These are phyloP conservation scores for Nemania abortiva DNA, from an alignment of 2,329 filamentous ascomycete species.

Conservation along the genomic window DNA sequence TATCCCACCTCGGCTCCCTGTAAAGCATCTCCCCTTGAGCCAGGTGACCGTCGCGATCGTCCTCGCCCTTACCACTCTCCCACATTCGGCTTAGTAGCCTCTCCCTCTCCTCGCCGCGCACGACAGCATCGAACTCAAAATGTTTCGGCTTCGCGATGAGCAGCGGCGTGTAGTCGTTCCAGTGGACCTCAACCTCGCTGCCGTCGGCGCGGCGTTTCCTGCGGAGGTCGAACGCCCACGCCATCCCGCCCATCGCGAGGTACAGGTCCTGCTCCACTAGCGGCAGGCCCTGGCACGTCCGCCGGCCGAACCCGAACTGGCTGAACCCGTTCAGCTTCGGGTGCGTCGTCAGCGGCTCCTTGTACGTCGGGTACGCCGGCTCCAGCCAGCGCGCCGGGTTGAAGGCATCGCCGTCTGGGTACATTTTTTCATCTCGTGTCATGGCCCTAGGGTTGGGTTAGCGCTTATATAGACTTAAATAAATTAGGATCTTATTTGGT, in stretches of 20 bases:
- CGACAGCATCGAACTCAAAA: slow-evolving; percentile 55
- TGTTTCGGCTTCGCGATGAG: slow-evolving; percentile 58
- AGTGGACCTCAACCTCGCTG: slow-evolving; percentile 55
- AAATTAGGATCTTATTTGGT: neutral
- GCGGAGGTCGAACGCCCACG: slow-evolving; percentile 53
- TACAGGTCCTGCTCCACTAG: slow-evolving; percentile 58
- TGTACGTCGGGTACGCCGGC: slow-evolving; percentile 55
- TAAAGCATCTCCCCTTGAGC: neutral
- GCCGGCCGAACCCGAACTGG: slow-evolving; percentile 66
- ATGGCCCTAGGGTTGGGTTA: slow-evolving; percentile 55
- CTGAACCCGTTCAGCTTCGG: slow-evolving; percentile 57
- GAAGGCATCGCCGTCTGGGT: slow-evolving; percentile 55
- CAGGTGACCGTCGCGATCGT: slow-evolving; percentile 43
- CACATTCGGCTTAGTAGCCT: slow-evolving; percentile 52
- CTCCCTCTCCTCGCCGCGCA: slow-evolving; percentile 48
- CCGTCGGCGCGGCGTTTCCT: slow-evolving; percentile 49
- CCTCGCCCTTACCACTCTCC: slow-evolving; percentile 52
- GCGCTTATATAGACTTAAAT: neutral
- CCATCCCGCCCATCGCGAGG: slow-evolving; percentile 55
- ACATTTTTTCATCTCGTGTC: slow-evolving; percentile 57
- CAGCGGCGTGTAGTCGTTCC: slow-evolving; percentile 59
- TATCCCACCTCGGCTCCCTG: slow-evolving; percentile 33
- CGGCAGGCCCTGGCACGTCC: slow-evolving; percentile 60
- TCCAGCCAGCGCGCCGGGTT: slow-evolving; percentile 57
- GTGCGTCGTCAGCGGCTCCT: slow-evolving; percentile 54